Evolutionary conservation across 1,284 basidiomycete species (phyloP).

Genomic region (Schizophyllum amplum): DNA sequence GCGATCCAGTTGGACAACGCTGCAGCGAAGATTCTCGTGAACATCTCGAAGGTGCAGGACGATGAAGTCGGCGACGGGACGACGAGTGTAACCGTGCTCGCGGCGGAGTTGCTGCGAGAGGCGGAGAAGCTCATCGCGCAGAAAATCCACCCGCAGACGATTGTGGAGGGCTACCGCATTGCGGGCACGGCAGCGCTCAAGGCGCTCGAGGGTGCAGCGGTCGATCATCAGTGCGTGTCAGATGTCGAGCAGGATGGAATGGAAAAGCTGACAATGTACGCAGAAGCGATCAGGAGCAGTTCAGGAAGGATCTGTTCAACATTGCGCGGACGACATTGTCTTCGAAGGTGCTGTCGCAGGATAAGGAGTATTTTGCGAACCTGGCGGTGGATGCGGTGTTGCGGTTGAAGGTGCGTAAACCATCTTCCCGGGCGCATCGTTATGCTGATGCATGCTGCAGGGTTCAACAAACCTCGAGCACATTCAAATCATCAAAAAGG

Average conservation of each 20-base stretch:
- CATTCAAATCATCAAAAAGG: slow-evolving; percentile 99
- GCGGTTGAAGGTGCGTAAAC: slow-evolving; percentile 65
- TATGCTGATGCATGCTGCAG: slow-evolving; percentile 27
- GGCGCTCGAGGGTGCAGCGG: slow-evolving; percentile 76
- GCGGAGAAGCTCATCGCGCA: slow-evolving; percentile 92
- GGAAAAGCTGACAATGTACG: background rate
- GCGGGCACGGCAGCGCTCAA: slow-evolving; percentile 82
- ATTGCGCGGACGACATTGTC: slow-evolving; percentile 95
- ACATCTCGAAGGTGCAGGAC: slow-evolving; percentile 99
- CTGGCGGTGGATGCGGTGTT: slow-evolving; percentile 97
- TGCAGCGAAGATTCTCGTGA: slow-evolving; percentile 98
- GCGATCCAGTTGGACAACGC: slow-evolving; percentile 97
- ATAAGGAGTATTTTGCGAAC: slow-evolving; percentile 98
- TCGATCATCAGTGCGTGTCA: slow-evolving; percentile 72
- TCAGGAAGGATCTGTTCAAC: slow-evolving; percentile 90
- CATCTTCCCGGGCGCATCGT: background rate
- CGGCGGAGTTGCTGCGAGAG: slow-evolving; percentile 88
- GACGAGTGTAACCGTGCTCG: slow-evolving; percentile 89
- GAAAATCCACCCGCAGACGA: slow-evolving; percentile 98
- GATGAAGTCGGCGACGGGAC: slow-evolving; percentile 99
- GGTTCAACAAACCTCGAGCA: slow-evolving; percentile 96
- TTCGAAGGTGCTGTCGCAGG: slow-evolving; percentile 94
- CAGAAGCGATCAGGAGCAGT: slow-evolving; percentile 67
- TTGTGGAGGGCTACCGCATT: slow-evolving; percentile 96
- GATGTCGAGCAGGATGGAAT: background rate